Evolutionary conservation across 2,329 filamentous ascomycete genomes (phyloP).

Genomic region (Diaporthe batatas): DNA sequence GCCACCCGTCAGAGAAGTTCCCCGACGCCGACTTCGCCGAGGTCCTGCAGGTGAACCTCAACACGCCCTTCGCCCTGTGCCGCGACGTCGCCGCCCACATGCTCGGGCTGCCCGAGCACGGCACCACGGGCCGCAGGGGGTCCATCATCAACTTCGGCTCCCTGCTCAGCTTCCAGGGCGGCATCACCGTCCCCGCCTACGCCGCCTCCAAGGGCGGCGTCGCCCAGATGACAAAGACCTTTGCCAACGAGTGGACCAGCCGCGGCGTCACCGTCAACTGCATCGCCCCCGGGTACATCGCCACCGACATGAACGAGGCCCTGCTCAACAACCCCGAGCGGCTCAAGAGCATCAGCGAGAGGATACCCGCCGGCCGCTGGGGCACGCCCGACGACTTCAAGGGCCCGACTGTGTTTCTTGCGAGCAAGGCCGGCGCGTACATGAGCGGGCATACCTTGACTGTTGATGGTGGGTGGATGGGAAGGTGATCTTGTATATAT

Average conservation of each 20-base stretch:
- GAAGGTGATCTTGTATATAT: conserved; percentile 64
- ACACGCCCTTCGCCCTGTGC: conserved; percentile 81
- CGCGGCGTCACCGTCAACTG: conserved; percentile 87
- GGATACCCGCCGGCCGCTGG: conserved; percentile 89
- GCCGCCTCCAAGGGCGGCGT: conserved; percentile 89
- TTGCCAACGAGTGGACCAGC: conserved; percentile 89
- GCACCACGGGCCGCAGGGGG: conserved; percentile 69
- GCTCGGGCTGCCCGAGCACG: conserved; percentile 67
- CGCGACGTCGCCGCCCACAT: conserved; percentile 85
- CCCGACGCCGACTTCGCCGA: conserved; percentile 83
- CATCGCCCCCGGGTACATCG: conserved; percentile 90
- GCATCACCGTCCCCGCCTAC: conserved; percentile 89
- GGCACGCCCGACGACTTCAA: conserved; percentile 89
- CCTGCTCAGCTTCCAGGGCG: conserved; percentile 87
- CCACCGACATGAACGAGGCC: conserved; percentile 93
- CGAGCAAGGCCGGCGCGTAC: conserved; percentile 82
- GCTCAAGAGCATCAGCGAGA: conserved; percentile 78
- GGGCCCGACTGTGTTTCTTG: conserved; percentile 82
- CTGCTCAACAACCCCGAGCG: conserved; percentile 79
- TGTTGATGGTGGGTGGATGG: conserved; percentile 96
- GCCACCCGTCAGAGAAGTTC: conserved; percentile 82
- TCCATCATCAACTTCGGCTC: conserved; percentile 88
- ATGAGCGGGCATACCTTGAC: conserved; percentile 85
- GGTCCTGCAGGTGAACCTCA: conserved; percentile 89
- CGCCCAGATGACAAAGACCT: conserved; percentile 84